Base-by-base conservation (phyloP, 331 rosid species). In the Erythrophleum ivorense region DNA sequence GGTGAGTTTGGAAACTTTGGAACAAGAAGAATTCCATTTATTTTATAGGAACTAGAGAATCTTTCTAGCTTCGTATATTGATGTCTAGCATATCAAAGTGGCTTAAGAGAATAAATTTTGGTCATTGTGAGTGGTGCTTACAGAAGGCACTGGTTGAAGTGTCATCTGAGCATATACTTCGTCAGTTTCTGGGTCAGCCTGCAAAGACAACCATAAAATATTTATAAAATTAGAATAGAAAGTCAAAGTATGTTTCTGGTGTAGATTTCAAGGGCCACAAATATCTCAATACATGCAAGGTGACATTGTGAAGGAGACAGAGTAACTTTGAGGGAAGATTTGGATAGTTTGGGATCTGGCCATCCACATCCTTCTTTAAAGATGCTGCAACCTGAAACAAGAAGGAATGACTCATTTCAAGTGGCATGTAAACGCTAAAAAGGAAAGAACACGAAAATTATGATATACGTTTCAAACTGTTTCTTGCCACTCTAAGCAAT, bases 111-210 rank as follows among this genome's bases (percentile, higher is more conserved):
- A 34, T 36, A 41, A 9, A 24, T 21, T 21, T 48, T 24, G 19
- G 49, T 40, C 57, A 70, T n/a, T 80, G 19, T 40, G 48, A 80
- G 57, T 29, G 54, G 43, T 74, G 54, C 95, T 89, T 90, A 92
- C 97, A 24, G 89, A 82, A 45, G 88, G 85, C 76, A 90, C 89
- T 1, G 97, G 97, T 62, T 78, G 94, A 33, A 92, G 91, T 29
- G 93, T 92, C 97, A 92, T 88, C 90, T 91, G 96, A 38, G 93
- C 96, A 88, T 91, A 89, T 6, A 91, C 96, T 84, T 89, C 96
- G 65, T 92, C 94, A 1, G 95, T 90, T 82, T 92, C 97, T 2
- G 93, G 93, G 84, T 92, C 94, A 16, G 97, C 97, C 97, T 92
- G 83, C 62, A 52, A 60, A 33, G 72, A 53, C 36, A 82, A 80